Evolutionary conservation across 2,329 filamentous ascomycete genomes (phyloP).

Genomic region (Ophiostoma ips): DNA sequence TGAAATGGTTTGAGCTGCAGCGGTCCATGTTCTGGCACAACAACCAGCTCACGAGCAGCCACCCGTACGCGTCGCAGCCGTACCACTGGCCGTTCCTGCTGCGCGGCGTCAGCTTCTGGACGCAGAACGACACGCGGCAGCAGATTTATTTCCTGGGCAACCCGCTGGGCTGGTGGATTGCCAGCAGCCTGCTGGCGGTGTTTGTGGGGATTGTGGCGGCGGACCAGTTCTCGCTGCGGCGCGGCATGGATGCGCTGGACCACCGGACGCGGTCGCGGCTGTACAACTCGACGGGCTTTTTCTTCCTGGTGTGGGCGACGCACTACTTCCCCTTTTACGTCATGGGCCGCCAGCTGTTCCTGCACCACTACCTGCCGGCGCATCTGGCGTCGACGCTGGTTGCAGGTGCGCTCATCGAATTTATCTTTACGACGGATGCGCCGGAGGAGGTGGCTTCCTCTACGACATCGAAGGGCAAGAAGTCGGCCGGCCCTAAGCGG

Average conservation of each 20-base stretch:
- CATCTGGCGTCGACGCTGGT: constrained; percentile 85
- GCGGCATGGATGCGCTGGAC: constrained; percentile 86
- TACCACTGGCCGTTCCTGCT: constrained; percentile 98
- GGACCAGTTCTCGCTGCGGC: constrained; percentile 84
- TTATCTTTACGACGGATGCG: constrained; percentile 86
- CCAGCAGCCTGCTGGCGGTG: constrained; percentile 81
- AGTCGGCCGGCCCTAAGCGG: constrained; percentile 31
- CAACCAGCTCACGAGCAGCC: constrained; percentile 91
- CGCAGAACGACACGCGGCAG: constrained; percentile 81
- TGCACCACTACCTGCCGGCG: constrained; percentile 93
- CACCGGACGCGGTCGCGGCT: constrained; percentile 83
- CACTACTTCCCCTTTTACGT: constrained; percentile 97
- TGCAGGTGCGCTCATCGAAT: constrained; percentile 82
- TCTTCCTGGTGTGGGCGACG: constrained; percentile 94
- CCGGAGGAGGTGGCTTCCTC: constrained; percentile 37
- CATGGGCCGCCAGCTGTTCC: constrained; percentile 95
- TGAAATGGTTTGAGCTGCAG: constrained; percentile 93
- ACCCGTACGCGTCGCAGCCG: constrained; percentile 88
- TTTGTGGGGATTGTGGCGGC: constrained; percentile 85
- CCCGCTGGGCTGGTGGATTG: constrained; percentile 93
- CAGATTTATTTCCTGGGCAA: constrained; percentile 99
- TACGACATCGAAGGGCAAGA: constrained; percentile 29
- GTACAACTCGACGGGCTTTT: constrained; percentile 98
- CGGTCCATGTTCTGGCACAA: constrained; percentile 99
- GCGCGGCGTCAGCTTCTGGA: constrained; percentile 98